Percentiles rank a stretch among this genome's conserved stretches.
phyloP scores from a whole-genome alignment of 495 filamentous ascomycete genomes.

The Talaromyces proteolyticus region DNA sequence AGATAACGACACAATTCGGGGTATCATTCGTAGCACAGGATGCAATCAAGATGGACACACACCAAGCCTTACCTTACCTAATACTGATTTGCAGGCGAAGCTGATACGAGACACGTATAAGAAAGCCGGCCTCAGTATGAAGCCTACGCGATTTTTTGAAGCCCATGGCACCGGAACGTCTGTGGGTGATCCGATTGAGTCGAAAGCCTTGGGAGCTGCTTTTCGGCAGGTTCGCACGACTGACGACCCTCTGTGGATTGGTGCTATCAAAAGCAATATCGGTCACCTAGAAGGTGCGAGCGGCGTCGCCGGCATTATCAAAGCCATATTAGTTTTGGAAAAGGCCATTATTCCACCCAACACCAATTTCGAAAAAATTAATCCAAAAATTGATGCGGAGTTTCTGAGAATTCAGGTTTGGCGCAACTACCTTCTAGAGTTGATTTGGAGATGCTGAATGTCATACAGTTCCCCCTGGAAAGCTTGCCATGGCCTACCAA shows the following conservation, averaged over 20 bases:
- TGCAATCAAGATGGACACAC: conserved; percentile 25
- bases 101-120: conserved; percentile 22
- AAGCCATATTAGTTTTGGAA: conserved; percentile 24
- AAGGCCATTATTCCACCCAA: conserved; percentile 23
- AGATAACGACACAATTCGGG: conserved; percentile 27
- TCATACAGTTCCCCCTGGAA: conserved; percentile 9
- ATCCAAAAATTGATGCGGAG: conserved; percentile 14
- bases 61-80: conserved; percentile 31
- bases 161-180: conserved; percentile 39
- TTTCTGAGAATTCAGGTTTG: neutral
- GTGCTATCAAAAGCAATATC: conserved; percentile 36
- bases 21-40: conserved; percentile 21
- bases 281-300: conserved; percentile 31
- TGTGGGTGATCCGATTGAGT: conserved; percentile 36
- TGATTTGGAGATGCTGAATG: conserved; percentile 3
- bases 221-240: conserved; percentile 8
- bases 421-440: no score
- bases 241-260: conserved; percentile 14
- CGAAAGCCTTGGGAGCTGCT: conserved; percentile 20
- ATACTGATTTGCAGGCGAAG: conserved; percentile 18
- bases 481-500: conserved; percentile 4
- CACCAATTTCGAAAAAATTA: conserved; percentile 19
- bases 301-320: conserved; percentile 29
- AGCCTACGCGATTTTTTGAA: conserved; percentile 30
- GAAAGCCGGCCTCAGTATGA: conserved; percentile 17